Evolutionary conservation across 2,329 filamentous ascomycete genomes (phyloP).

Genomic region (Leptosphaerulina australis): DNA sequence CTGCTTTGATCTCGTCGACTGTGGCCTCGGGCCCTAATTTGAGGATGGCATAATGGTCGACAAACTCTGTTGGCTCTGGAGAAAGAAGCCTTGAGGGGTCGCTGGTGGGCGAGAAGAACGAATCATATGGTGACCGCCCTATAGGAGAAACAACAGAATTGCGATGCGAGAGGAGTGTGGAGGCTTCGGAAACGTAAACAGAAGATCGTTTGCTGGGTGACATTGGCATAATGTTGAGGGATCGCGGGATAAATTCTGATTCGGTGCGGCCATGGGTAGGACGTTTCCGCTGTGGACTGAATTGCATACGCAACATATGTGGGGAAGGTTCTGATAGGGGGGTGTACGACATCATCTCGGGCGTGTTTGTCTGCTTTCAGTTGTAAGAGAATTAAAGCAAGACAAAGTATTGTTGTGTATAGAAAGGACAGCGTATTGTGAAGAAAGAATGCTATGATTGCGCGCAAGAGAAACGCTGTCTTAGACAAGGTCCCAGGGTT

Average conservation of each 20-base stretch:
- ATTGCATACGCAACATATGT: slow-evolving; percentile 25
- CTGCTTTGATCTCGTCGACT: slow-evolving; percentile 37
- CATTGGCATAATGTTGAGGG: slow-evolving; percentile 27
- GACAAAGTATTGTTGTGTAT: slow-evolving; percentile 17
- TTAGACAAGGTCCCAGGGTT: slow-evolving; percentile 22
- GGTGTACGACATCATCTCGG: slow-evolving; percentile 30
- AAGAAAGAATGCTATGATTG: slow-evolving; percentile 23
- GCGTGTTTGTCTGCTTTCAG: slow-evolving; percentile 6
- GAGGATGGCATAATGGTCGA: slow-evolving; percentile 43
- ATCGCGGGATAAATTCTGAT: slow-evolving; percentile 32
- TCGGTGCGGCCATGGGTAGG: slow-evolving; percentile 31
- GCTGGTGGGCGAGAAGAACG: slow-evolving; percentile 22
- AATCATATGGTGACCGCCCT: slow-evolving; percentile 19
- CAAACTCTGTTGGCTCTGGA: slow-evolving; percentile 21
- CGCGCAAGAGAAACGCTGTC: slow-evolving; percentile 20
- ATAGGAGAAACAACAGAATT: slow-evolving; percentile 28
- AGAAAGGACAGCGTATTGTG: slow-evolving; percentile 16
- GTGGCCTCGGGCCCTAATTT: slow-evolving; percentile 33
- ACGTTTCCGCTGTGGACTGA: slow-evolving; percentile 30
- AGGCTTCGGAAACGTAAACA: slow-evolving; percentile 37
- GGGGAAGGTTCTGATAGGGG: slow-evolving; percentile 25
- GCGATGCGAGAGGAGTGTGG: slow-evolving; percentile 28
- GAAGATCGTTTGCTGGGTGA: slow-evolving; percentile 32
- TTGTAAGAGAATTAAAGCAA: slow-evolving; percentile 11
- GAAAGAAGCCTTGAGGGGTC: slow-evolving; percentile 13